Evolutionary conservation across 2,329 filamentous ascomycete species (phyloP), one percentile per base, ranked within the genome.

Genomic region (Claviceps humidiphila): DNA sequence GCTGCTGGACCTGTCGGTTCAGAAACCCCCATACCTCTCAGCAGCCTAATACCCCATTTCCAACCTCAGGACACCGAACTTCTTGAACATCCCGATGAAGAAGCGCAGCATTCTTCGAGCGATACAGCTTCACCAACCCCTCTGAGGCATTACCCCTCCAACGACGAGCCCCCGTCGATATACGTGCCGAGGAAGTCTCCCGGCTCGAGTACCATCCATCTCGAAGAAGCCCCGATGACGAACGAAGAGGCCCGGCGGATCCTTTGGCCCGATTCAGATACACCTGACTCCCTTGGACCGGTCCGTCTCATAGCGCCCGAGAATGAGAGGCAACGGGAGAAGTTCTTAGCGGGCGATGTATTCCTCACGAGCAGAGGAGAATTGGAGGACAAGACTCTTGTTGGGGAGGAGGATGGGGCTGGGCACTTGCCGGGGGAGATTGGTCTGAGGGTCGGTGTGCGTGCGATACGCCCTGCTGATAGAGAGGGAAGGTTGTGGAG

Each of bases 321-420:
- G 5, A 46, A 59, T 14, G 61, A 64, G 24, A 64, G 60, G 0
- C 54, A 61, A 11, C 66, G 66, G 4, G 71, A 74, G 46, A 74
- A 74, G 53, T 73, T 71, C 41, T 61, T 66, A 1, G 55, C 60
- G 0, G 64, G 64, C 0, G 71, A 73, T 44, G 58, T 64, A 0
- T 60, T 62, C 0, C 64, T 69, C 24, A 54, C 55, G 0, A 54
- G 61, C 1, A 34, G 30, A 9, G 30, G 30, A 11, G 61, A 57
- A 0, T 52, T 67, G 0, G 71, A 73, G 53, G 67, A 69, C 14
- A 74, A 74, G 58, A 67, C 63, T 16, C 59, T 72, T 9, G 59
- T 67, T 0, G 58, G 59, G 1, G 59, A 60, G 0, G 67, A 66
- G 1, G 59, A 60, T 0, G 66, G 66, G 0, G 65, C 68, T 4